A percentile compares a stretch with the other conserved stretches of the same genome.
Evolutionary conservation across 2,329 filamentous ascomycete species (phyloP).

Genomic region (Fusarium decemcellulare): DNA sequence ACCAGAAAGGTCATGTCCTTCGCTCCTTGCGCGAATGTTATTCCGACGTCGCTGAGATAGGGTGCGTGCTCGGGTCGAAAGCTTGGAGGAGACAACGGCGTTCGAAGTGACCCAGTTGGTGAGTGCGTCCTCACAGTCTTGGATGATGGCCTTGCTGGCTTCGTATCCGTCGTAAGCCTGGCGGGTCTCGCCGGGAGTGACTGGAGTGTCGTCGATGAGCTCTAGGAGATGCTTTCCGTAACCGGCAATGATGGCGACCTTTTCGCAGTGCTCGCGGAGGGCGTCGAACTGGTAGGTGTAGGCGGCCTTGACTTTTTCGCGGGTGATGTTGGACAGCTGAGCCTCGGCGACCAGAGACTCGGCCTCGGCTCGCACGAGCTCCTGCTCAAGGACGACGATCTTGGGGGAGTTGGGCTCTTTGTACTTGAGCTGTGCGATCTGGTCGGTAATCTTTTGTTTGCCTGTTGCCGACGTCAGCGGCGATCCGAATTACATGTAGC

Average conservation of each 20-base stretch:
- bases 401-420: constrained; percentile 99
- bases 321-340: constrained; percentile 98
- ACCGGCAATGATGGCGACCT: constrained; percentile 96
- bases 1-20: constrained; percentile 84
- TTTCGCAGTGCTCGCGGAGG: constrained; percentile 96
- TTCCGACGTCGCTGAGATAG: constrained; percentile 87
- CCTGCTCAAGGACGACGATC: constrained; percentile 98
- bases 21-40: constrained; percentile 76
- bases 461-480: constrained; percentile 63
- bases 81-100: constrained; percentile 87
- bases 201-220: constrained; percentile 94
- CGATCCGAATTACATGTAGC: background rate
- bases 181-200: constrained; percentile 96
- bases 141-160: constrained; percentile 98
- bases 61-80: constrained; percentile 89
- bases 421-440: constrained; percentile 99
- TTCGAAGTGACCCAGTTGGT: constrained; percentile 97
- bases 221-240: constrained; percentile 99
- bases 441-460: constrained; percentile 99
- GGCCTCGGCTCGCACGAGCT: constrained; percentile 97
- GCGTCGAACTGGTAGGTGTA: constrained; percentile 99
- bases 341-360: constrained; percentile 99
- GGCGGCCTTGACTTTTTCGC: constrained; percentile 98
- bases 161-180: constrained; percentile 98
- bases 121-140: constrained; percentile 97